These are phyloP conservation scores for Boletus speciosus DNA, from an alignment of 768 basidiomycete species.

Conservation along the genomic window DNA sequence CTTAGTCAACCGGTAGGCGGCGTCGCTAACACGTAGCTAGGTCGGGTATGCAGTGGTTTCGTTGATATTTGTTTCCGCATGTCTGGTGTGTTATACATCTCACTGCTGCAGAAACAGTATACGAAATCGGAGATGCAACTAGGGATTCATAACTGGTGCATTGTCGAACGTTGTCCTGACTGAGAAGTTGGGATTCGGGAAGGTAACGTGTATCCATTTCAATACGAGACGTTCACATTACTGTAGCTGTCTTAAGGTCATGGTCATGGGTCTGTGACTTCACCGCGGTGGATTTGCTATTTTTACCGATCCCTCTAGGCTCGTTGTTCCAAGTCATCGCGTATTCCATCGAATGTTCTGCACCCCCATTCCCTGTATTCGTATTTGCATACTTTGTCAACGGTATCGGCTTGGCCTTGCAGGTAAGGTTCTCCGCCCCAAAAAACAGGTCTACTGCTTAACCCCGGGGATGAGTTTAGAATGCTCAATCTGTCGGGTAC, in stretches of 20 bases:
- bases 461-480: conserved; percentile 34
- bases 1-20: neutral
- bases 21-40: conserved; percentile 24
- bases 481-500: conserved; percentile 71
- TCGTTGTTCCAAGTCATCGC: conserved; percentile 50
- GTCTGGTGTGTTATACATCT: conserved; percentile 32
- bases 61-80: conserved; percentile 51
- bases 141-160: conserved; percentile 46
- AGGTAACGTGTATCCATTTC: conserved; percentile 22
- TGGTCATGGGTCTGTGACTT: conserved; percentile 33
- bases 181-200: conserved; percentile 43
- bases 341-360: conserved; percentile 51
- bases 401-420: conserved; percentile 50
- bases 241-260: conserved; percentile 29
- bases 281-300: neutral
- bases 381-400: conserved; percentile 45
- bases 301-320: conserved; percentile 34
- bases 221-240: neutral
- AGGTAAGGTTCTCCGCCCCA: conserved; percentile 27
- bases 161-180: conserved; percentile 45
- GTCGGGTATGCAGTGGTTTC: conserved; percentile 52
- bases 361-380: conserved; percentile 63
- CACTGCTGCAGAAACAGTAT: neutral
- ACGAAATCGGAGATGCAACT: conserved; percentile 17
- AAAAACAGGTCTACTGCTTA: neutral